Base-by-base conservation (phyloP, 495 filamentous ascomycete species). In the Durotheca rogersii region DNA sequence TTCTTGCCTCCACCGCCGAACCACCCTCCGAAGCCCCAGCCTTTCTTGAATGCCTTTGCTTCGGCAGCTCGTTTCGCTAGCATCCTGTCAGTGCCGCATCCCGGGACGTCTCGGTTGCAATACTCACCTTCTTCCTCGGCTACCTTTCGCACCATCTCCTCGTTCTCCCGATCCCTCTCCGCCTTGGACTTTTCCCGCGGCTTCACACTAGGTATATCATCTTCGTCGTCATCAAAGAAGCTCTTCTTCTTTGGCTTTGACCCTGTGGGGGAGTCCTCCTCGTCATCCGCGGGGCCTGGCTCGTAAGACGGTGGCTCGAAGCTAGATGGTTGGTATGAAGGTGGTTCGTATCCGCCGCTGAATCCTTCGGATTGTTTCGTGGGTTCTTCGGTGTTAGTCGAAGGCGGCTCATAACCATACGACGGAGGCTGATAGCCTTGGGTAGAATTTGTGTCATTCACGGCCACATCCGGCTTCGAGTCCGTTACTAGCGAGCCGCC, bases 11-110 rank as follows among this genome's bases (percentile, higher is more conserved):
- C 70, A 45, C 83, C 77, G 29, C 75, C 81, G 50, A 93, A 90
- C 92, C 91, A 96, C 47, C 88, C 82, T 37, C 80, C 78, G 36
- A 95, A 86, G 38, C 77, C 78, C 89, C 91, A 96, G 36, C 88
- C 84, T 63, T 88, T 87, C 73, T 90, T 92, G 31, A 70, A 72
- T 36, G 52, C 37, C 46, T 66, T 66, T 9, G 53, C 62, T 53
- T 66, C 62, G 20, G 56, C 62, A 38, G 56, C 60, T 7, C 60
- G 62, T 63, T 66, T 66, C 31, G 41, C 62, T 66, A 41, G 9
- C 10, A 35, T 4, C 19, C 10, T 33, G 23, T 66, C 62, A 66
- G 60, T 20, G 14, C 10, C 15, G 11, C 37, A 20, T 34, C 11
- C 67, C 72, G 67, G 45, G 18, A 14, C 17, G 2, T 20, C 12